Base-by-base conservation (phyloP, 2,329 filamentous ascomycete genomes). In the Paraphaeosphaeria minitans region DNA sequence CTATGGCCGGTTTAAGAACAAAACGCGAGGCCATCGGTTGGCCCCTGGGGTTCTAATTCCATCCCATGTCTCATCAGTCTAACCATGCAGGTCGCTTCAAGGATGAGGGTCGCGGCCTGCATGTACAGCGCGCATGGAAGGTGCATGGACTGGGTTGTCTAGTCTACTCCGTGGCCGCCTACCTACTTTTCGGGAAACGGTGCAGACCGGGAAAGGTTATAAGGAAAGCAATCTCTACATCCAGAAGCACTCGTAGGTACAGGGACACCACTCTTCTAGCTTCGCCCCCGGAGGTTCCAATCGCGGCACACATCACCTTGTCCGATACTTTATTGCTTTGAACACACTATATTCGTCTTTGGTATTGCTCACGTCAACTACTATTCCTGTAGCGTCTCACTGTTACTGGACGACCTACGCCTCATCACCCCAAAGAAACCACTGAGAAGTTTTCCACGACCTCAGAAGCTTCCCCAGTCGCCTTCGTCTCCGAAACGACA, bases 61-160 rank as follows among this genome's bases (percentile, higher is more conserved):
- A 68, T 66, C 64, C 65, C 57, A 64, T 60, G 69, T 70, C 63
- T 69, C 69, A 71, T 64, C 66, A 72, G 69, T 69, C 66, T 68
- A 65, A 62, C 62, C 63, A 42, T 70, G 68, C 70, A 71, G 58
- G 57, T 69, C 61, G 67, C 66, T 68, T 66, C 64, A 59, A 64
- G 64, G 68, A 58, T 66, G 42, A 46, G 55, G 59, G 64, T 64
- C 66, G 59, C 60, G 55, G 62, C 54, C 56, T 66, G 66, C 71
- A 69, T 72, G 64, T 65, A 70, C 58, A 6, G 24, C 24, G 24
- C 6, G 24, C 24, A 27, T n/a, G 24, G 24, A 27, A 27, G 67
- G 68, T 59, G 72, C 66, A 61, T 66, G 67, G 64, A 48, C 64
- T 55, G 56, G 61, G 58, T 63, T 68, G 68, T 49, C 57, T 64